Conservation (phyloP, 192 early-diverging fungal species). For the Coemansia sp. region DNA sequence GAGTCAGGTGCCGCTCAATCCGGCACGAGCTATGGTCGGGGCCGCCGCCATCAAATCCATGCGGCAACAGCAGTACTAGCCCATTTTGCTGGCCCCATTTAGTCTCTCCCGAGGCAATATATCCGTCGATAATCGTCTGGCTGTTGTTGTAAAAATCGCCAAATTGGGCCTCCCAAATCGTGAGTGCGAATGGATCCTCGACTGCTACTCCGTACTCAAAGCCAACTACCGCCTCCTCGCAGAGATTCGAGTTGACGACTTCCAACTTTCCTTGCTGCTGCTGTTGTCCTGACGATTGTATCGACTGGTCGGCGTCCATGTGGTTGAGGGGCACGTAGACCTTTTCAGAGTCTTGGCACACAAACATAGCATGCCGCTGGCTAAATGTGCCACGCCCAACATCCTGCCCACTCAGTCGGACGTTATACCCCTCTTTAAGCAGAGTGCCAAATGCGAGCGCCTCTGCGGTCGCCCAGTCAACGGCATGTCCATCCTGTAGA, state of each 20-base stretch:
- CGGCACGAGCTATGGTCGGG: conserved; percentile 93
- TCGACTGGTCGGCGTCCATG: conserved; percentile 39
- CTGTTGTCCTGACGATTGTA: conserved; percentile 26
- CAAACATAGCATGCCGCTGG: conserved; percentile 96
- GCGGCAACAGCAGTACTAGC: conserved; percentile 90
- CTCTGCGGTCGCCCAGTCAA: conserved; percentile 98
- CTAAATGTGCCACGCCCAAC: conserved; percentile 98
- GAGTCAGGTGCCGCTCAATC: conserved; percentile 92
- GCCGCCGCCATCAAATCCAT: conserved; percentile 95
- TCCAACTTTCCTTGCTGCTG: conserved; percentile 64
- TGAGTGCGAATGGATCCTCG: conserved; percentile 88
- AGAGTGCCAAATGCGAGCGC: conserved; percentile 90
- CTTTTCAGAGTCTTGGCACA: conserved; percentile 86
- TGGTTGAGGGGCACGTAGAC: conserved; percentile 87
- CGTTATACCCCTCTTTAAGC: conserved; percentile 81
- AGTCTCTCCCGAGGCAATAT: conserved; percentile 82
- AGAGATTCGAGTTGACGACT: conserved; percentile 90
- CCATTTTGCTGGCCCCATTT: conserved; percentile 96
- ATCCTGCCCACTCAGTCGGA: conserved; percentile 95
- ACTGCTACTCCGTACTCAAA: conserved; percentile 95
- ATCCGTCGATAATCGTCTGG: conserved; percentile 95
- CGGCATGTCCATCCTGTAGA: conserved; percentile 66
- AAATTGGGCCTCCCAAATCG: conserved; percentile 98
- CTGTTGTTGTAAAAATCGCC: conserved; percentile 98
- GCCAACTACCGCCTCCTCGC: conserved; percentile 92